phyloP scores from a whole-genome alignment of 1,139 yeast species.

The Debaryomyces sp. region DNA sequence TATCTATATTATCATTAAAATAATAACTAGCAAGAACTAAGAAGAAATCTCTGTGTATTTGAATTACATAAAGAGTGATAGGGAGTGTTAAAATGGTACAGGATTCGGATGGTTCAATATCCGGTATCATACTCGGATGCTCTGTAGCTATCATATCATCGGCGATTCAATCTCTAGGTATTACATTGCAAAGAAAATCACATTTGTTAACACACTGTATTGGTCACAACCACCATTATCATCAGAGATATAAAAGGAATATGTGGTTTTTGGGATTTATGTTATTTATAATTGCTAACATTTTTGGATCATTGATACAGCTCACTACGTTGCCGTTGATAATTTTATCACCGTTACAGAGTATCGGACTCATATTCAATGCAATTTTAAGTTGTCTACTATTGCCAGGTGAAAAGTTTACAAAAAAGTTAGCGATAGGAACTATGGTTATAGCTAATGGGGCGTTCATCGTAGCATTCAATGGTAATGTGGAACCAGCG shows the following conservation, averaged over 20 bases:
- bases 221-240: conserved; percentile 24
- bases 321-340: conserved; percentile 83
- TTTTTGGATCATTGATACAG: conserved; percentile 82
- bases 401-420: conserved; percentile 69
- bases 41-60: too few species aligned
- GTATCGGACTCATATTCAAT: conserved; percentile 85
- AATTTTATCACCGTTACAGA: conserved; percentile 80
- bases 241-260: conserved; percentile 51
- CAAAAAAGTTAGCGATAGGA: conserved; percentile 59
- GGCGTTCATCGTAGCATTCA: conserved; percentile 78
- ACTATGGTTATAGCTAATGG: conserved; percentile 73
- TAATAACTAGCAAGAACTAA: neutral
- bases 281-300: conserved; percentile 71
- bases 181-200: conserved; percentile 81
- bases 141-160: conserved; percentile 76
- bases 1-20: neutral
- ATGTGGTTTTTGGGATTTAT: conserved; percentile 79
- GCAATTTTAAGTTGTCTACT: conserved; percentile 68
- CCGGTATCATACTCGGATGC: conserved; percentile 57
- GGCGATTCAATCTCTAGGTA: conserved; percentile 81
- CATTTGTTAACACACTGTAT: conserved; percentile 44
- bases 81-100: conserved; percentile 3
- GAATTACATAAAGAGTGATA: neutral
- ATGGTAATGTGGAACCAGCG: conserved; percentile 47
- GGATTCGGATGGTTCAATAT: neutral